Evolutionary conservation across 2,329 filamentous ascomycete genomes (phyloP), one percentile per base, ranked within the genome.

Genomic region (Cercospora zeina): DNA sequence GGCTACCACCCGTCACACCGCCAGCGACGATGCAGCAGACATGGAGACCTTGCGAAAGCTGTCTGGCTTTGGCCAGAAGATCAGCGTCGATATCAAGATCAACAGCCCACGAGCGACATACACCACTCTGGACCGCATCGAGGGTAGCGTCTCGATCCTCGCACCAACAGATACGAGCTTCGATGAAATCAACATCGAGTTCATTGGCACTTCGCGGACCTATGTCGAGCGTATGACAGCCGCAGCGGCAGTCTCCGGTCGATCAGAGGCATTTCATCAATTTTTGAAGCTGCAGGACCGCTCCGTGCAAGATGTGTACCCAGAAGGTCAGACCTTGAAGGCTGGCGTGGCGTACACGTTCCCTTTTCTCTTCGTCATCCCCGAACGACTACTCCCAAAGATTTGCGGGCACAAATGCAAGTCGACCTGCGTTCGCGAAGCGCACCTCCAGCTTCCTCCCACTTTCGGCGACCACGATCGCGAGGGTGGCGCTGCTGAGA

Each of bases 291-390:
- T 89, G 30, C 79, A 79, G 61, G 86, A 88, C 58, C 31, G 53
- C 0, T 54, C 50, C 3, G 50, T 60, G 9, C 58, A 55, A 2
- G 70, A 76, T 14, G 73, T 76, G n/a, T 82, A 86, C 61, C 86
- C 86, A 0, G 77, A 79, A 34, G 80, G 84, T 37, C 78, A 82
- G 27, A 76, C 86, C 4, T 75, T 86, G 2, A 77, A 82, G 68
- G 79, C 82, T n/a, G 82, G 81, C 11, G 78, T 77, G 63, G 78
- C 76, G 10, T 88, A 88, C 72, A 78, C 74, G 8, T 85, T 88
- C 62, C 83, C 84, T 1, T 89, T 89, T 71, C 81, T 80, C 27
- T 89, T 89, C 69, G 84, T 85, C 59, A 79, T 89, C 1, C 87
- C 87, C 0, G 77, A 82, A 34, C 81, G 81, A 16, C 75, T 89